Base-by-base conservation (phyloP, 331 rosid genomes). In the Dryas integrifolia region DNA sequence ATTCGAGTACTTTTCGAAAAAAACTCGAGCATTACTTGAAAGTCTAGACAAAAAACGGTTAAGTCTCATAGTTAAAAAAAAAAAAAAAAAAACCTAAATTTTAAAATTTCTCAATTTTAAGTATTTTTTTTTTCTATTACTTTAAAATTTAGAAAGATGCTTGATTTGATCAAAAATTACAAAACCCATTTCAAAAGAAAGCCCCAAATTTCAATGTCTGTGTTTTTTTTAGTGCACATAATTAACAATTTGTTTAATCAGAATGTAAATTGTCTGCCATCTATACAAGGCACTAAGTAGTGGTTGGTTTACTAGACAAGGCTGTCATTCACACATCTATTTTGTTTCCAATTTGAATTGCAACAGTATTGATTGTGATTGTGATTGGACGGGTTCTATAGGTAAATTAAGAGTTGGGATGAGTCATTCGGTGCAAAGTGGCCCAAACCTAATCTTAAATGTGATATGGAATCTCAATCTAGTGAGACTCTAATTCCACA, bases 221-320 rank as follows among this genome's bases (percentile, higher is more conserved):
- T 47, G 35, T 30, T 30, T 16, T 21, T 65, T 65, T 21, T 21
- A 21, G 43, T 46, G 70, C 59, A 59, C 68, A 47, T 26, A 15
- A 44, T 60, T 26, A 48, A 49, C 62, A 46, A 55, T 40, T n/a
- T 15, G 75, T 56, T 65, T 35, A 26, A 66, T 47, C 45, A 1
- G 5, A 18, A 39, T 9, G 49, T 4, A 7, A 70, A 21, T 43
- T 70, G 75, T 43, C 67, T 62, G 67, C 67, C 67, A 62, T 62
- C 30, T 16, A 11, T 10, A 10, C 3, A 16, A 18, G 30, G 39
- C n/a, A 70, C 61, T 55, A 9, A 40, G 40, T 45, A 11, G 6
- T 16, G 41, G 56, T 7, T 43, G 48, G 51, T 60, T 21, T 38
- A 50, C 44, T 3, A 35, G 58, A 67, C 46, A 66, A 5, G 60